Evolutionary conservation across 805 yeast species (phyloP), one percentile per base, ranked within the genome.

Genomic region (Wickerhamomyces bisporus): DNA sequence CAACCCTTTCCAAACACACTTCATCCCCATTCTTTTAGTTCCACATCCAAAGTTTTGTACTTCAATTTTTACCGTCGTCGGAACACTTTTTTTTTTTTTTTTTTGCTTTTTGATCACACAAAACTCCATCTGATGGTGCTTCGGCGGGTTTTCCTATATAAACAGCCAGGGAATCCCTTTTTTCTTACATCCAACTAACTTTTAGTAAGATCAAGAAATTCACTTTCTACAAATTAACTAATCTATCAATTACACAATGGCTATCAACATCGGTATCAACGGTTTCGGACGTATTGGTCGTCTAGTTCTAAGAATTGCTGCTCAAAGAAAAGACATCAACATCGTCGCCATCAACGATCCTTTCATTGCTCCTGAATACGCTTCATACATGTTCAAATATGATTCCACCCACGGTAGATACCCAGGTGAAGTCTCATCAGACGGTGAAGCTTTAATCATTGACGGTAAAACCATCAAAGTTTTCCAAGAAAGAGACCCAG

Each of bases 221-320:
- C 23, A 13, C n/a, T 34, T 30, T 28, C 26, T 23, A 23, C 8
- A 23, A 25, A 18, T 16, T 30, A 30, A 26, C 8, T 9, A 15
- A 21, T 29, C 30, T 13, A 31, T 14, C 16, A 19, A 27, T 10
- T n/a, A n/a, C 24, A 30, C 24, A 30, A 30, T 30, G 32, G 24
- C 32, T 19, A 68, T 70, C 41, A 77, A 63, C 41, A 69, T 79
- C 65, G 81, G 84, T 66, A 77, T 79, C 63, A 77, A 77, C 75
- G 84, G 84, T 57, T 77, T 77, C 75, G 84, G 84, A 60, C 73
- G 84, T 69, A 77, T 77, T 59, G 84, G 84, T 57, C 75, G 84
- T 70, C 69, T 77, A 55, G 84, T 77, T 47, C 61, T 76, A 57
- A 75, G 84, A 75, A 65, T 77, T 48, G 81, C 81, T 48, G 63